Conservation (phyloP, 768 basidiomycete species). For the Boletus eberwhitei region DNA sequence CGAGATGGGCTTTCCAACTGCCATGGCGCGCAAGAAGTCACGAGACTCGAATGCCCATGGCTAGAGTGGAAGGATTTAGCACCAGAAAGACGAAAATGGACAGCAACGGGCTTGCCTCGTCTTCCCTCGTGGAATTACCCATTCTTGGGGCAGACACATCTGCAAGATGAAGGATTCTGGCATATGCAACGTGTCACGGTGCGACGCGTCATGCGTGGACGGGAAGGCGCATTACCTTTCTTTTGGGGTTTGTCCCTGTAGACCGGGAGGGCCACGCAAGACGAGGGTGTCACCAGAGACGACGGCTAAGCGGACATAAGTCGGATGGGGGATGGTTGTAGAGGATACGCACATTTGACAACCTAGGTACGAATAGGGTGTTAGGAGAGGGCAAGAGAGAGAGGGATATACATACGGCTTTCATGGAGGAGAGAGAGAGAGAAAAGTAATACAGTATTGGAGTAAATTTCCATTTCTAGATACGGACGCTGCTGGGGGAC, state of each 20-base stretch:
- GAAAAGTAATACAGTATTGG: no score
- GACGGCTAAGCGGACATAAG: constrained; percentile 56
- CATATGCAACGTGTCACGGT: constrained; percentile 9
- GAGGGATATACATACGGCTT: constrained; percentile 54
- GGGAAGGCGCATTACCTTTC: constrained; percentile 57
- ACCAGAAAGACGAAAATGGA: not conserved
- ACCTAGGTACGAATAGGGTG: constrained; percentile 33
- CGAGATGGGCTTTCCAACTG: constrained; percentile 87
- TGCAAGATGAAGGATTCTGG: constrained; percentile 84
- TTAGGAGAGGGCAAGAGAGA: not conserved
- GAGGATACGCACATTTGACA: constrained; percentile 51
- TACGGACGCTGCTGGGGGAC: not conserved
- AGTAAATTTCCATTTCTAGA: not conserved
- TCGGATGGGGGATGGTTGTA: not conserved
- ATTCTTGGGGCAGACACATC: constrained; percentile 82
- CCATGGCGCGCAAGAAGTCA: constrained; percentile 81
- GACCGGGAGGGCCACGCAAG: constrained; percentile 69
- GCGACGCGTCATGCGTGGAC: not conserved
- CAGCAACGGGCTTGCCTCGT: constrained; percentile 60
- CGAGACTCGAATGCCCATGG: constrained; percentile 91
- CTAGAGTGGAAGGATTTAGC: constrained; percentile 36
- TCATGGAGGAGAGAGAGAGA: constrained; percentile 55
- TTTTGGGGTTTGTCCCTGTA: constrained; percentile 86
- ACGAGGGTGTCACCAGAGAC: constrained; percentile 89
- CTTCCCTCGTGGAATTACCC: constrained; percentile 79